Conservation (phyloP, 225 moss, liverwort and hornwort species). For the Antitrichia curtipendula region DNA sequence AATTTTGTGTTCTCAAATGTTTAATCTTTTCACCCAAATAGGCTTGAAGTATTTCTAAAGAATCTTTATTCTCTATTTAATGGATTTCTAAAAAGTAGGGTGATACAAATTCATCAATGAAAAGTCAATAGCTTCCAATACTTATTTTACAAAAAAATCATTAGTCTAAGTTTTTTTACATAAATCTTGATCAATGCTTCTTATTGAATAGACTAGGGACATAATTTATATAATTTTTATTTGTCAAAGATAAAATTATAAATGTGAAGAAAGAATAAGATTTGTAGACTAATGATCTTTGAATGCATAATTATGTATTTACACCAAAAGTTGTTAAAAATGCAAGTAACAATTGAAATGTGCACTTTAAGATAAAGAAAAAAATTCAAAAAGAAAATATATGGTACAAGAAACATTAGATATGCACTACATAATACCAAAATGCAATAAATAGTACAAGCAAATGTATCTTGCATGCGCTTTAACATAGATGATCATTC, state of each 20-base stretch:
- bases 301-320: too few species aligned
- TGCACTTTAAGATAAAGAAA: accelerated
- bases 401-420: neutral
- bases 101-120: neutral
- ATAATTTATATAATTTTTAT: neutral
- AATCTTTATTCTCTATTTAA: neutral
- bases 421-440: neutral
- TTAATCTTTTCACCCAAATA: neutral
- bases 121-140: too few species aligned
- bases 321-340: neutral
- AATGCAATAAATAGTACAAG: neutral
- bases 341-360: neutral
- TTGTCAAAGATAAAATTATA: neutral
- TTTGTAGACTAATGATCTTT: neutral
- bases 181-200: neutral
- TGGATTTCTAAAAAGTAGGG: neutral
- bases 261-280: neutral
- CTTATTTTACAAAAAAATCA: too few species aligned
- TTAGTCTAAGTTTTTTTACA: neutral
- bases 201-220: neutral
- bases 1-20: too few species aligned
- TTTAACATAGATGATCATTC: neutral
- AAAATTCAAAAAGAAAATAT: neutral
- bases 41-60: neutral
- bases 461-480: too few species aligned